phyloP scores from a whole-genome alignment of 352 stramenopile species.

The Pythium myriotylum region DNA sequence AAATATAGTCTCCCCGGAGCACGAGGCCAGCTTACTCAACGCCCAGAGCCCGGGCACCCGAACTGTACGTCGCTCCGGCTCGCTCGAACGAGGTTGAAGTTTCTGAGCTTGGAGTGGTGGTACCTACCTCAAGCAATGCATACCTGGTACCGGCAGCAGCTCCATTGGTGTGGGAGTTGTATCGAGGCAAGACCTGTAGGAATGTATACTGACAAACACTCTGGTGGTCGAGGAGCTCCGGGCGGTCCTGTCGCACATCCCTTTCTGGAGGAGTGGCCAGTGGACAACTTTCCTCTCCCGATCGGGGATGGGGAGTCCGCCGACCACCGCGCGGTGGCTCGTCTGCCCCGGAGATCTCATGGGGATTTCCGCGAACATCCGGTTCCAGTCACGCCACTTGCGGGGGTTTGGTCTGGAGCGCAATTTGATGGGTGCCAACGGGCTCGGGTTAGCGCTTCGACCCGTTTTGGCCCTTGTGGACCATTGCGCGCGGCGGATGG shows the following conservation, averaged over 20 bases:
- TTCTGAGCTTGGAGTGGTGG: neutral
- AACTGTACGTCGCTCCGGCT: conserved; percentile 25
- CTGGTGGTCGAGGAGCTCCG: no score
- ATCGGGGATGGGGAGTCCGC: no score
- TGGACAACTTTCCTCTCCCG: neutral
- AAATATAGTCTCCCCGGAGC: no score
- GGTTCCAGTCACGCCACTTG: neutral
- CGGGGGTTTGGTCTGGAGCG: neutral
- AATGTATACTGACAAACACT: neutral
- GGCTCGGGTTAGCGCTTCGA: neutral
- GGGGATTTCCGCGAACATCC: neutral
- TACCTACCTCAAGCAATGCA: neutral
- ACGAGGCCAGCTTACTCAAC: no score
- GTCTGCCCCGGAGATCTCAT: neutral
- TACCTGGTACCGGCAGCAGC: neutral
- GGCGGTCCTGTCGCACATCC: neutral
- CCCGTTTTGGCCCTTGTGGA: neutral
- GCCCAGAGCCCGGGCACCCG: conserved; percentile 5
- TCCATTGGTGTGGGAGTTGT: neutral
- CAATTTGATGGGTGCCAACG: neutral
- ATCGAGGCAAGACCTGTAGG: neutral
- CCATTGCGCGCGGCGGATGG: neutral
- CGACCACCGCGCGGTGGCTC: neutral
- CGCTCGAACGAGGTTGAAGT: conserved; percentile 15
- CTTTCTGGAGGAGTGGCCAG: neutral